Base-by-base conservation (phyloP, 2,329 filamentous ascomycete species). In the Trichophyton schoenleinii region DNA sequence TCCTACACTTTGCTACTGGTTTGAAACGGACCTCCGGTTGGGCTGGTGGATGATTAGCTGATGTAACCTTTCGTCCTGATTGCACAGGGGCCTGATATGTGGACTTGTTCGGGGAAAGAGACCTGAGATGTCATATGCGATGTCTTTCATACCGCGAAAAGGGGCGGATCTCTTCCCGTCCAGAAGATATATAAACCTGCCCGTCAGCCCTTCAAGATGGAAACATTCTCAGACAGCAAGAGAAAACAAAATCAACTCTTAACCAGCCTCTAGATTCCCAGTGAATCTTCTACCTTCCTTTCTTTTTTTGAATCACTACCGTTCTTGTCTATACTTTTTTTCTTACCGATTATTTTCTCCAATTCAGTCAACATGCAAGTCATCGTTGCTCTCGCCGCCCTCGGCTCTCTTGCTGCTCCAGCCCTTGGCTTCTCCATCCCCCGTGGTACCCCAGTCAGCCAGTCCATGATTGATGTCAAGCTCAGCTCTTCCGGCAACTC, bases 401-500 rank as follows among this genome's bases (percentile, higher is more conserved):
- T 64, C 46, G 52, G 58, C 20, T 61, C 63, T 31, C 41, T 62
- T 18, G 46, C 55, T 5, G 31, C 44, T n/a, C 61, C 48, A 6
- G 58, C 42, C 11, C 25, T 60, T 48, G 36, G 59, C 31, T 61
- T 55, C 31, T 38, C 59, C 42, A 44, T 61, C 6, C 58, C 52
- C 20, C 58, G 53, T 7, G n/a, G n/a, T n/a, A 58, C 46, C 1
- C 49, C 18, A 28, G 60, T 9, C 58, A 62, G 25, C 36, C 58
- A 42, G 15, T 36, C 52, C 52, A 55, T 55, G 52, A 34, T 55
- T 15, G 52, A 55, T 25, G 55, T 64, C 41, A 42, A 62, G 31
- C 63, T 64, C n/a, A 57, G 49, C n/a, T 11, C 59, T 6, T 13
- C 57, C n/a, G 63, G 60, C 11, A 63, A 65, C 49, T 62, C 62